Evolutionary conservation across 768 basidiomycete genomes (phyloP), one percentile per base, ranked within the genome.

Genomic region (Suillus lakei): DNA sequence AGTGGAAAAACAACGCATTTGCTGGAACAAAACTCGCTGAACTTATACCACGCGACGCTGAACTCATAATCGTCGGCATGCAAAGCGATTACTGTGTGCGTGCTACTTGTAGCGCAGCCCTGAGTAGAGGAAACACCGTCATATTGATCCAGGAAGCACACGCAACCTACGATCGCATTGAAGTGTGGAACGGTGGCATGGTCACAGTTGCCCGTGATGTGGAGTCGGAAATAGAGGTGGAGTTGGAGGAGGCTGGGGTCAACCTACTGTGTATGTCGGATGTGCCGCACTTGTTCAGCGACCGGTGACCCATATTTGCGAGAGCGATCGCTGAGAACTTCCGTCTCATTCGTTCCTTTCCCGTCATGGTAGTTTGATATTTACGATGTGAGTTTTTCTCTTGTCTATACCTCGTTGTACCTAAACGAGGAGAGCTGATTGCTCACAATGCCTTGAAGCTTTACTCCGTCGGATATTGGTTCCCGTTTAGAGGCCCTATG

Each of bases 1-100:
- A 91, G 78, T 77, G 78, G 58, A 88, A 88, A 78, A 90, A 87
- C 78, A 90, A 91, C 68, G 88, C 89, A 32, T 92, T 91, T 68
- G 80, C 83, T 0, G 87, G 87, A 13, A 91, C 89, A 23, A 66
- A 61, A 13, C 79, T 92, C 4, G 82, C 76, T 9, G 79, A 83
- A 4, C 70, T 87, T 50, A 77, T 92, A 41, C 80, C 83, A 0
- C 61, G 71, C 4, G 82, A 85, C 36, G 88, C 88, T 16, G 86
- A 90, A 79, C 81, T 91, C 60, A 81, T 91, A 60, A 82, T 91
- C 59, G 85, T 85, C 21, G 90, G 90, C 16, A 83, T 89, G 73
- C 87, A 88, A 74, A 88, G 87, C 69, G 89, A 91, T 76, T 89
- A 86, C 65, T 85, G 86, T 50, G 78, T 89, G 9, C 77, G 78